Conservation (phyloP, 1,139 yeast species). For the Zygosaccharomyces pseudobailii region DNA sequence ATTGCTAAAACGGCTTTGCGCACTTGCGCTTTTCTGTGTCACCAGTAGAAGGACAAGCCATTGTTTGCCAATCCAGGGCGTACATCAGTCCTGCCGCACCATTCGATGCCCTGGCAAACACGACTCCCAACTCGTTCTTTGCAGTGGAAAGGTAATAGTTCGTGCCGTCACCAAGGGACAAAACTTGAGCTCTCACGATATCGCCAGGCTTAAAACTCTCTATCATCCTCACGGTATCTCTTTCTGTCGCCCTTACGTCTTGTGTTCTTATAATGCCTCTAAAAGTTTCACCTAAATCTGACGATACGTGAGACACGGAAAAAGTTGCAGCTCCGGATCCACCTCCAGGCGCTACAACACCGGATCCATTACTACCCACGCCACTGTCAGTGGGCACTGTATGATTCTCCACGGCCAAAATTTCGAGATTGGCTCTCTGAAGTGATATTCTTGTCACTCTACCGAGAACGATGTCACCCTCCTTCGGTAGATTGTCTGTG, state of each 20-base stretch:
- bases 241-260: slow-evolving; percentile 85
- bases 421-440: slow-evolving; percentile 77
- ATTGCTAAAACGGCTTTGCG: slow-evolving; percentile 71
- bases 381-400: slow-evolving; percentile 54
- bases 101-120: slow-evolving; percentile 68
- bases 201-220: slow-evolving; percentile 91
- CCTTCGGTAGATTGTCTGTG: slow-evolving; percentile 66
- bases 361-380: slow-evolving; percentile 55
- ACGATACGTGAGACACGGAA: slow-evolving; percentile 45
- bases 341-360: slow-evolving; percentile 45
- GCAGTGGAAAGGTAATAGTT: slow-evolving; percentile 89
- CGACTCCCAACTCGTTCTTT: slow-evolving; percentile 86
- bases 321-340: slow-evolving; percentile 53
- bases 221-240: slow-evolving; percentile 77
- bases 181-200: slow-evolving; percentile 72
- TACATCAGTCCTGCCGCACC: slow-evolving; percentile 80
- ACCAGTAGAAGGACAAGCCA: slow-evolving; percentile 80
- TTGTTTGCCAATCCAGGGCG: slow-evolving; percentile 94
- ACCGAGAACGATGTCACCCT: slow-evolving; percentile 78
- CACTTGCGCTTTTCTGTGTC: slow-evolving; percentile 77
- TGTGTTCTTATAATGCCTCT: slow-evolving; percentile 84
- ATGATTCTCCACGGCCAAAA: slow-evolving; percentile 69
- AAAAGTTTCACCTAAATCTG: slow-evolving; percentile 84
- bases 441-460: slow-evolving; percentile 59
- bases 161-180: slow-evolving; percentile 90